Base-by-base conservation (phyloP, 2,329 filamentous ascomycete species). In the Parafenestella ontariensis region DNA sequence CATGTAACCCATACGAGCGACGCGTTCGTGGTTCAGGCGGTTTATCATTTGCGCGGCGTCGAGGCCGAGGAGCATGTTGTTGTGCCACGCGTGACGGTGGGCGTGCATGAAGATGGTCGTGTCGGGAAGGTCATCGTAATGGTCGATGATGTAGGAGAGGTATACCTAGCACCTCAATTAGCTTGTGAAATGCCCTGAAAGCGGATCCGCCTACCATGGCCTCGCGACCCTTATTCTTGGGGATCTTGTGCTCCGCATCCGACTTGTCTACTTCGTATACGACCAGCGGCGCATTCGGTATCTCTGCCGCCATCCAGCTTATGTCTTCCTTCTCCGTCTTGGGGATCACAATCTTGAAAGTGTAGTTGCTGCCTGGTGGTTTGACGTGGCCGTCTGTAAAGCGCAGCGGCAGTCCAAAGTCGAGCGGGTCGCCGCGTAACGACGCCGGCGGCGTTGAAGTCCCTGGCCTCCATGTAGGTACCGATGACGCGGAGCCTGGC, bases 111-210 rank as follows among this genome's bases (percentile, higher is more conserved):
- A 88, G 45, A 87, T 79, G 39, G 81, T 76, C 18, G 86, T 79
- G 61, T 88, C 85, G 1, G 84, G 79, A 2, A 88, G 78, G 11
- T 80, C 72, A 39, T 86, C 76, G 70, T 88, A 88, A 66, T 86
- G 79, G 58, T 88, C 84, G 66, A 88, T 85, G 56, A 88, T 82
- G 70, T 85, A 87, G 39, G 83, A 83, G 43, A 88, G 76, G 68
- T 88, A 88, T 41, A 74, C 71, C 72, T 75, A 51, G 36, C 31
- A 45, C 17, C 7, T 21, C 6, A 6, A 29, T 62, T 46, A 64
- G 54, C 53, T 8, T 54, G 46, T 41, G 33, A 17, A 36, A 23
- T 11, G n/a, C 11, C 8, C 17, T n/a, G 3, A 13, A 18, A 8
- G n/a, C 21, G 2, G 20, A 21, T 28, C 13, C 21, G 31, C 71